A percentile compares a stretch with the other conserved stretches of the same genome.
Evolutionary conservation across 805 yeast genomes (phyloP).

Genomic region (Jamesozyma rosinii): DNA sequence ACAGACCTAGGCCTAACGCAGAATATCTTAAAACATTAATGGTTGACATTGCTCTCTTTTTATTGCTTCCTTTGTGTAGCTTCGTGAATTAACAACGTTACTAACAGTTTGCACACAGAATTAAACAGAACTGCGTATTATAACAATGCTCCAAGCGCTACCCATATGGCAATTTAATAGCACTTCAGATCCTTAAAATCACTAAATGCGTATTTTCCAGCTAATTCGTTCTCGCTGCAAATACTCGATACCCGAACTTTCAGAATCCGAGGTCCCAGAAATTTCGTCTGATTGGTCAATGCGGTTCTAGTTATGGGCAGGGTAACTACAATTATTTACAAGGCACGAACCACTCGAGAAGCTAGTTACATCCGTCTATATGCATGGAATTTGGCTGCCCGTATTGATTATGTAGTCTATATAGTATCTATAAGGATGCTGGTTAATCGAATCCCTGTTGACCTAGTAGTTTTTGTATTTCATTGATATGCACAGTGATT

Average conservation of each 20-base stretch:
- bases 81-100: neutral
- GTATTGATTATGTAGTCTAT: too few species aligned
- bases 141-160: neutral
- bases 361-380: too few species aligned
- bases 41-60: conserved; percentile 35
- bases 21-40: conserved; percentile 79
- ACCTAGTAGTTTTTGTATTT: conserved; percentile 46
- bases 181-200: neutral
- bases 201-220: neutral
- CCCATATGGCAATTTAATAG: neutral
- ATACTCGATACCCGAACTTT: neutral
- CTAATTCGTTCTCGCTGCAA: neutral
- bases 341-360: too few species aligned
- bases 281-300: neutral
- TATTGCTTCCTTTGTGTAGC: neutral
- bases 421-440: too few species aligned
- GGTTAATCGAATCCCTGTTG: conserved; percentile 35
- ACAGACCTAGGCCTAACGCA: conserved; percentile 78
- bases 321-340: too few species aligned
- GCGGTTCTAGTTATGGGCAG: neutral
- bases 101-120: too few species aligned
- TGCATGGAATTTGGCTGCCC: too few species aligned
- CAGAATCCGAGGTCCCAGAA: neutral
- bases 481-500: conserved; percentile 39
- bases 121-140: neutral